phyloP scores from a whole-genome alignment of 345 rosid genomes.

The Erodium maritimum region DNA sequence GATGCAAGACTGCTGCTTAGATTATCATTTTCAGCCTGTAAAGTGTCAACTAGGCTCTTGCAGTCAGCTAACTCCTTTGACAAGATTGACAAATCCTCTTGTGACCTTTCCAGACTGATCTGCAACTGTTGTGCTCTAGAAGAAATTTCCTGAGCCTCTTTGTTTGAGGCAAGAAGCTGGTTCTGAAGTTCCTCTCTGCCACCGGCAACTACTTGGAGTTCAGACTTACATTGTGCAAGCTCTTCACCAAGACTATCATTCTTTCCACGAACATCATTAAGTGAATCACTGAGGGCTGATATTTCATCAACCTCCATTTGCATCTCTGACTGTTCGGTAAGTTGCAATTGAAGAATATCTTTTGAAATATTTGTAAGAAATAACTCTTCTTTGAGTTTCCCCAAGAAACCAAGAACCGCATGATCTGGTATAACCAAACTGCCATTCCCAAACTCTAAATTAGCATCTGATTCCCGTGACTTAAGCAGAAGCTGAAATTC shows the following conservation, averaged over 20 bases:
- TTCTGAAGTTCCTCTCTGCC: slow-evolving; percentile 36
- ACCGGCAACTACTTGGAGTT: slow-evolving; percentile 28
- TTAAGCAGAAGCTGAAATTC: slow-evolving; percentile 36
- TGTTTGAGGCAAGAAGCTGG: slow-evolving; percentile 35
- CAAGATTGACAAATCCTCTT: slow-evolving; percentile 24
- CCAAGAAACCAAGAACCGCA: slow-evolving; percentile 18
- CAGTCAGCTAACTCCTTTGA: slow-evolving; percentile 35
- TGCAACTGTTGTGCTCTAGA: slow-evolving; percentile 44
- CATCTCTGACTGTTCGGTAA: slow-evolving; percentile 44
- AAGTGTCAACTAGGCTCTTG: slow-evolving; percentile 26
- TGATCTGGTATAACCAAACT: slow-evolving; percentile 6
- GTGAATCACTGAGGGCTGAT: slow-evolving; percentile 33
- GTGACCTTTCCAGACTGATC: slow-evolving; percentile 41
- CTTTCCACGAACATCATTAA: slow-evolving; percentile 25
- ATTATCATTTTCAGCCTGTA: slow-evolving; percentile 46
- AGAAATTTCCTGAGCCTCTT: slow-evolving; percentile 40
- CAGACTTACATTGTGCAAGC: slow-evolving; percentile 46
- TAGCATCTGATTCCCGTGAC: slow-evolving; percentile 27
- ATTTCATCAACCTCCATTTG: slow-evolving; percentile 38
- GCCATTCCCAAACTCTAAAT: slow-evolving; percentile 17
- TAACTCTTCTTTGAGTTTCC: slow-evolving; percentile 50
- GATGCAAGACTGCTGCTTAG: slow-evolving; percentile 32
- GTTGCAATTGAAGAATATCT: slow-evolving; percentile 47
- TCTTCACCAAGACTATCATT: slow-evolving; percentile 37
- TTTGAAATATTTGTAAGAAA: slow-evolving; percentile 36